Evolutionary conservation across 176 grass and related monocot genomes (phyloP), one percentile per base, ranked within the genome.

Genomic region (Avena atlantica): DNA sequence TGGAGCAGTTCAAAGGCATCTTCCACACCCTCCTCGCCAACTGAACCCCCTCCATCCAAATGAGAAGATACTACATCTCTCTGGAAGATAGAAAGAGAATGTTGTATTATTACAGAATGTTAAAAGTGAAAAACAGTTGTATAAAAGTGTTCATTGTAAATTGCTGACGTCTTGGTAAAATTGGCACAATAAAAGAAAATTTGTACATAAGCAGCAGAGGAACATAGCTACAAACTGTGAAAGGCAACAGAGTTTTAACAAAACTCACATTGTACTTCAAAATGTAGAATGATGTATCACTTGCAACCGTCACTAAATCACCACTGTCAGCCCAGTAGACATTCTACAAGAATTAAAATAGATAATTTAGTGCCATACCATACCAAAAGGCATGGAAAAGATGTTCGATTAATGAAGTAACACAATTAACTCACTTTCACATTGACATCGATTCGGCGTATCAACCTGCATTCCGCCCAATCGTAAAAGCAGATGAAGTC

Each of bases 1-100:
- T 99, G 97, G 84, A 99, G 89, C 76, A 99, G 84, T 89, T 99
- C 97, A 86, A 99, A 99, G 66, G 97, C 92, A 90, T 99, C 97
- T 85, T 99, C 97, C 13, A 99, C 92, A 65, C 97, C 97, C 89
- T 99, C 85, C 55, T 97, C 97, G 20, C 92, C 97, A 67, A 81
- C 90, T n/a, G 79, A 85, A 73, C 93, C 88, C 47, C 94, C 94
- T 89, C 92, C 89, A 79, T 99, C 97, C 49, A 99, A 89, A 88
- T 94, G 91, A 82, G 93, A 92, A 48, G 90, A 94, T 87, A 98
- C 92, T 34, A 89, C 89, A 88, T 96, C 97, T 89, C 97, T 98
- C 97, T 98, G 87, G 2, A 79, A 45, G 48, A 2, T 67, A 64
- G 79, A 86, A 63, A 21, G 15, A 59, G 70, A 60, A 51, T 75